phyloP scores from a whole-genome alignment of 805 yeast genomes.

The Kodamaea hsintzibuensis region DNA sequence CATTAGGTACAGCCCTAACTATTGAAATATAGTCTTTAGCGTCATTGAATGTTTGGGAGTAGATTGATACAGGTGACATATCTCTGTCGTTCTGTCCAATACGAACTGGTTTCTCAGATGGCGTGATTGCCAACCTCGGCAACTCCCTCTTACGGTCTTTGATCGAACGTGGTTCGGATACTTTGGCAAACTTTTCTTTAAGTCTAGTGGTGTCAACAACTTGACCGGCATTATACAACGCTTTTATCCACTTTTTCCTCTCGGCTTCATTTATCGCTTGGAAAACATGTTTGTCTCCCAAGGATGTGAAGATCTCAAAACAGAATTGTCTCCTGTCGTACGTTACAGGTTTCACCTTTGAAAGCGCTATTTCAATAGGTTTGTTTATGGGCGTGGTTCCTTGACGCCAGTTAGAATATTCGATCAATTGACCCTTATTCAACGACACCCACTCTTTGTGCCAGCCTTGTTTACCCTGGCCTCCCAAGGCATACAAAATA shows the following conservation, averaged over 20 bases:
- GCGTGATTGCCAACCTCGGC: neutral
- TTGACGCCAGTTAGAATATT: slow-evolving; percentile 79
- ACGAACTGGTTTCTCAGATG: neutral
- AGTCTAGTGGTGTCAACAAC: slow-evolving; percentile 31
- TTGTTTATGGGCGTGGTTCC: slow-evolving; percentile 60
- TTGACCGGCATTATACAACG: slow-evolving; percentile 59
- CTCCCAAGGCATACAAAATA: slow-evolving; percentile 57
- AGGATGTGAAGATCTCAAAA: slow-evolving; percentile 74
- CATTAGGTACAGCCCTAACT: slow-evolving; percentile 42
- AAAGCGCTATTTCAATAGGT: slow-evolving; percentile 71
- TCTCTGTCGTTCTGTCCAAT: slow-evolving; percentile 13
- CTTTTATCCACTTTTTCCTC: slow-evolving; percentile 64
- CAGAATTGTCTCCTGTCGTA: slow-evolving; percentile 55
- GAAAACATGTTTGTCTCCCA: slow-evolving; percentile 63
- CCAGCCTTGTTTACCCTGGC: slow-evolving; percentile 71
- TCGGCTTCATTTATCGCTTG: slow-evolving; percentile 75
- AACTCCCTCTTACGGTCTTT: slow-evolving; percentile 1
- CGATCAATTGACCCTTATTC: slow-evolving; percentile 64
- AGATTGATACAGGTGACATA: slow-evolving; percentile 35
- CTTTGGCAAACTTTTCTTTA: slow-evolving; percentile 7
- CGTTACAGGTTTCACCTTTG: slow-evolving; percentile 54
- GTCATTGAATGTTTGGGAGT: slow-evolving; percentile 16
- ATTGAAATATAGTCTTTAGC: slow-evolving; percentile 30
- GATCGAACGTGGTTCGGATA: neutral
- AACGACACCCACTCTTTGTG: slow-evolving; percentile 86